A percentile compares a stretch with the other conserved stretches of the same genome.
Evolutionary conservation across 345 rosid species (phyloP).

Genomic region (Dovyalis caffra): DNA sequence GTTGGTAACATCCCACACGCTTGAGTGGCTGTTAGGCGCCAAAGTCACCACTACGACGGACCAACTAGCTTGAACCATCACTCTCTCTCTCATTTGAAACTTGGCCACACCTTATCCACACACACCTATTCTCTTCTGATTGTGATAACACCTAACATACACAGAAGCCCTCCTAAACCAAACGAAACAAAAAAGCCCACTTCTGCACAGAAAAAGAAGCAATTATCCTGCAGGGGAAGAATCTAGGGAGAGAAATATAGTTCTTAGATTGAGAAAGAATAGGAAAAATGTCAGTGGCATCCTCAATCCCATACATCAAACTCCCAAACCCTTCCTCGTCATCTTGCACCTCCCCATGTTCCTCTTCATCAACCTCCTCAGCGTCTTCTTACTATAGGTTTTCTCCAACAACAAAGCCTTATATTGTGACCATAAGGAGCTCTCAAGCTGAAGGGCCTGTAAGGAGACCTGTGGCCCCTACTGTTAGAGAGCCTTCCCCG

Average conservation of each 20-base stretch:
- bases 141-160: conserved; percentile 11
- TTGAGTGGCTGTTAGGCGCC: conserved; percentile 9
- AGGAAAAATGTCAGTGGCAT: conserved; percentile 56
- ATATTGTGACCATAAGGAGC: conserved; percentile 48
- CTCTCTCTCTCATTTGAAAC: conserved; percentile 19
- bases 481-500: conserved; percentile 46
- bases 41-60: not conserved
- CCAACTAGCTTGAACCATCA: not conserved
- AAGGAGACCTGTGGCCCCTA: conserved; percentile 81
- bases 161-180: not conserved
- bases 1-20: not conserved
- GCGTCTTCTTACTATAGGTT: conserved; percentile 43
- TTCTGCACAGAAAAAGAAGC: not conserved
- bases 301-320: conserved; percentile 61
- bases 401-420: conserved; percentile 43
- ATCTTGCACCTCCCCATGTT: conserved; percentile 33
- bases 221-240: not conserved
- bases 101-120: conserved; percentile 54
- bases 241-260: not conserved
- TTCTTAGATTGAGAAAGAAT: not conserved
- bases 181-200: not conserved
- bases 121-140: conserved; percentile 6
- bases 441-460: conserved; percentile 85
- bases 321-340: conserved; percentile 53
- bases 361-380: conserved; percentile 35